Conservation (phyloP, 2,329 filamentous ascomycete genomes). For the Mycosphaerella sp. region DNA sequence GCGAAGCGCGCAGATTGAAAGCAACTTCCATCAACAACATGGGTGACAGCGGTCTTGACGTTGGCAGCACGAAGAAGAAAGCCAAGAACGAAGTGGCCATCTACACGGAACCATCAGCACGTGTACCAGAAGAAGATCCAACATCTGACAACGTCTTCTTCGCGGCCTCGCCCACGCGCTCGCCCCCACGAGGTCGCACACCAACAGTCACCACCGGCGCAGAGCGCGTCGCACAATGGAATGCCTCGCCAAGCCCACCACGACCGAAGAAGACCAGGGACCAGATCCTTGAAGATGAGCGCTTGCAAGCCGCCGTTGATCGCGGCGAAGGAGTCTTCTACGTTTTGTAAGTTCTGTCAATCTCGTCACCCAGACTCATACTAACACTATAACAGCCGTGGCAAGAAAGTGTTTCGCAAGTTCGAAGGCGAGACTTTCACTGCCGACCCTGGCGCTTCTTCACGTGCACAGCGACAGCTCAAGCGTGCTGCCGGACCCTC, state of each 20-base stretch:
- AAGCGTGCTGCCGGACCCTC: slow-evolving; percentile 36
- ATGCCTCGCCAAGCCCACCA: slow-evolving; percentile 9
- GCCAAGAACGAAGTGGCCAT: slow-evolving; percentile 52
- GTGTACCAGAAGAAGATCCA: slow-evolving; percentile 60
- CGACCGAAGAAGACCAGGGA: slow-evolving; percentile 52
- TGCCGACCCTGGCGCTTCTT: slow-evolving; percentile 31
- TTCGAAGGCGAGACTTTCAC: slow-evolving; percentile 43
- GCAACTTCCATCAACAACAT: slow-evolving; percentile 7
- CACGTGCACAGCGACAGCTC: slow-evolving; percentile 28
- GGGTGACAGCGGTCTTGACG: slow-evolving; percentile 51
- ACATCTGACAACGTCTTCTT: slow-evolving; percentile 68
- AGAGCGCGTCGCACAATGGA: slow-evolving; percentile 28
- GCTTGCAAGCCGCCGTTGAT: slow-evolving; percentile 55
- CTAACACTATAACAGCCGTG: slow-evolving; percentile 53
- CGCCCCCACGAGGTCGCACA: slow-evolving; percentile 10
- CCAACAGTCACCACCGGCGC: slow-evolving; percentile 31
- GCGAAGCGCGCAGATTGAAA: slow-evolving; percentile 38
- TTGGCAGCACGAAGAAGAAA: slow-evolving; percentile 41
- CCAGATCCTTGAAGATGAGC: slow-evolving; percentile 44
- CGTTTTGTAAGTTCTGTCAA: slow-evolving; percentile 61
- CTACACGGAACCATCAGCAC: slow-evolving; percentile 73
- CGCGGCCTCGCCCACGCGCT: slow-evolving; percentile 29
- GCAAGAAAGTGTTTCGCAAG: slow-evolving; percentile 70
- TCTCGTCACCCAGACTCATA: slow-evolving; percentile 16
- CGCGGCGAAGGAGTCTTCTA: slow-evolving; percentile 69